Evolutionary conservation across 208 protist genomes (phyloP).

Genomic region (Trypanosoma mega): DNA sequence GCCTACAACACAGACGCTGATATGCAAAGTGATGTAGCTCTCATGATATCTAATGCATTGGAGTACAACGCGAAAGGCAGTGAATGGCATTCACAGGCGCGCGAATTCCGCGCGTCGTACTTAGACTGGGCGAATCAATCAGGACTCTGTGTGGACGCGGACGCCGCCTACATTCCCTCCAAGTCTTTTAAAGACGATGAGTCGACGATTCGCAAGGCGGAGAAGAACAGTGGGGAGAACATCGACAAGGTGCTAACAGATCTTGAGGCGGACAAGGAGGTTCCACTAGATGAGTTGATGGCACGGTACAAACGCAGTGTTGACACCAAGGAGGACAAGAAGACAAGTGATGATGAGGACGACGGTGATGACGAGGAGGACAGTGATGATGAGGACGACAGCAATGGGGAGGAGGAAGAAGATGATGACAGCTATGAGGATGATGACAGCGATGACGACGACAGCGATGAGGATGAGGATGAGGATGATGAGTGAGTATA

Average conservation of each 20-base stretch:
- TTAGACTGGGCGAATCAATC: constrained; percentile 39
- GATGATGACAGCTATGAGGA: constrained; percentile 30
- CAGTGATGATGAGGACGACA: constrained; percentile 7
- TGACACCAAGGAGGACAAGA: not conserved
- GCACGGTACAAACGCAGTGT: constrained; percentile 47
- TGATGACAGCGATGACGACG: constrained; percentile 35
- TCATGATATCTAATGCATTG: constrained; percentile 88
- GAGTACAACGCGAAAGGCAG: constrained; percentile 80
- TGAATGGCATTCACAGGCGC: constrained; percentile 60
- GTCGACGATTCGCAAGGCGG: constrained; percentile 69
- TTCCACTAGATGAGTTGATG: constrained; percentile 77
- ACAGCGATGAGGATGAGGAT: constrained; percentile 27
- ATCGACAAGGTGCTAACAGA: constrained; percentile 59
- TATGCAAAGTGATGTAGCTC: constrained; percentile 76
- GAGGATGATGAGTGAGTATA: constrained; percentile 33
- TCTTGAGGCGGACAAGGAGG: constrained; percentile 81
- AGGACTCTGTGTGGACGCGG: constrained; percentile 58
- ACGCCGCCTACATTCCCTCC: constrained; percentile 77
- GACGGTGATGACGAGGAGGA: constrained; percentile 6
- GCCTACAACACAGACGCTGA: constrained; percentile 65
- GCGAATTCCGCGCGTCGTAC: constrained; percentile 58
- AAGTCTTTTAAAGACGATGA: constrained; percentile 77
- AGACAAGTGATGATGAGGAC: not conserved
- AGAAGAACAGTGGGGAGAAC: constrained; percentile 64
- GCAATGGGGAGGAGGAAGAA: constrained; percentile 28